phyloP scores from a whole-genome alignment of 2,329 filamentous ascomycete genomes.

The Xenoacremonium recifei region DNA sequence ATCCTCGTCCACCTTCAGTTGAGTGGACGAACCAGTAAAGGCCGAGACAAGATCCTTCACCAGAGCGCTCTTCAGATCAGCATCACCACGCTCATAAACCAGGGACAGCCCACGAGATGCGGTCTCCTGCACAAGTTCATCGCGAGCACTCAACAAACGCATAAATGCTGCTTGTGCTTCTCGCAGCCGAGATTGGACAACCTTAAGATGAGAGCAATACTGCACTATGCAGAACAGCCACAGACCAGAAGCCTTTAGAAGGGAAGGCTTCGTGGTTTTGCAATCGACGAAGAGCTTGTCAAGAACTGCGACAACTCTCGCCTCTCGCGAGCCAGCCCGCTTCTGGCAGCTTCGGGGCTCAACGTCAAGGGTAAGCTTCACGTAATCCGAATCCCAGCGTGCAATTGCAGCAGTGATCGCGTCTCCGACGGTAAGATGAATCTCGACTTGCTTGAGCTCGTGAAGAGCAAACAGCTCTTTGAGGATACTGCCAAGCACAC shows the following conservation, averaged over 20 bases:
- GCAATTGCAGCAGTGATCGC: conserved; percentile 75
- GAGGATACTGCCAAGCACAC: conserved; percentile 54
- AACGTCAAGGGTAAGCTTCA: conserved; percentile 75
- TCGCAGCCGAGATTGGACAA: conserved; percentile 71
- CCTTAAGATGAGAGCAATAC: conserved; percentile 76
- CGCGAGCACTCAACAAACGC: conserved; percentile 78
- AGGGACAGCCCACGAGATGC: conserved; percentile 87
- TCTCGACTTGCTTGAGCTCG: conserved; percentile 80
- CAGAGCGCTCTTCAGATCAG: conserved; percentile 74
- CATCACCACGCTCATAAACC: conserved; percentile 90
- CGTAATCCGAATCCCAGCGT: conserved; percentile 80
- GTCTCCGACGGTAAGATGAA: conserved; percentile 89
- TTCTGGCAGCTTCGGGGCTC: conserved; percentile 45
- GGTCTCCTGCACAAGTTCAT: conserved; percentile 94
- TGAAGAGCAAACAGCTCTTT: conserved; percentile 72
- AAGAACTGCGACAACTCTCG: conserved; percentile 54
- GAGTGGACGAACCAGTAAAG: conserved; percentile 75
- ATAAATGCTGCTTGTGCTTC: conserved; percentile 87
- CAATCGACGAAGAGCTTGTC: conserved; percentile 75
- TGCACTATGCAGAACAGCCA: conserved; percentile 93
- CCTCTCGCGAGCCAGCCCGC: conserved; percentile 37
- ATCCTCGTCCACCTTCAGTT: conserved; percentile 82
- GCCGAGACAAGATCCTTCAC: conserved; percentile 85
- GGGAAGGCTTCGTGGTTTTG: conserved; percentile 80
- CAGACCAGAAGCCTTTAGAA: conserved; percentile 90